These are phyloP conservation scores for Babesia microti DNA, from an alignment of 169 alveolate species.

Conservation along the genomic window DNA sequence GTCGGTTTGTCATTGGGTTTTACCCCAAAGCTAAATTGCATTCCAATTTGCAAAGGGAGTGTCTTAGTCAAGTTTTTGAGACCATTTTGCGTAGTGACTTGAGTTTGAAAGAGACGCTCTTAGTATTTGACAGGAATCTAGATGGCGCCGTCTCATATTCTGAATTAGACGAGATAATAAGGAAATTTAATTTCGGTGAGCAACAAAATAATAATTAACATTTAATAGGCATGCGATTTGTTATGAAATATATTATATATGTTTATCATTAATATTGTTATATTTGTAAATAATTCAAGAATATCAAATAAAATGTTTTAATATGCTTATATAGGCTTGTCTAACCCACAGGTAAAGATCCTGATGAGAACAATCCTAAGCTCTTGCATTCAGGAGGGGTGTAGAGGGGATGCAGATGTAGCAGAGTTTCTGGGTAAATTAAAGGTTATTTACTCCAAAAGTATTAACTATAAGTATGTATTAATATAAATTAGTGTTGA, in stretches of 20 bases:
- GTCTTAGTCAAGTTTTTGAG: constrained; percentile 52
- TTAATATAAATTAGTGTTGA: constrained; percentile 4
- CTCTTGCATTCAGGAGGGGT: constrained; percentile 45
- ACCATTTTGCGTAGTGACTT: constrained; percentile 66
- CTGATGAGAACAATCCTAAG: constrained; percentile 61
- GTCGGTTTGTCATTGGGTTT: constrained; percentile 35
- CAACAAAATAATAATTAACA: too few species aligned
- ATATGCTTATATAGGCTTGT: constrained; percentile 32
- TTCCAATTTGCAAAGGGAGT: constrained; percentile 34
- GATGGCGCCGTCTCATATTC: constrained; percentile 69
- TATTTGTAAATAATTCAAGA: too few species aligned
- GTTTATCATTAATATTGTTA: too few species aligned
- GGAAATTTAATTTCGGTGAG: constrained; percentile 53
- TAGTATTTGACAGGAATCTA: constrained; percentile 67
- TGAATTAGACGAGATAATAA: constrained; percentile 64
- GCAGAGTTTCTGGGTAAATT: constrained; percentile 72
- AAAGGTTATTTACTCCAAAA: constrained; percentile 61
- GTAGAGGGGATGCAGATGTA: constrained; percentile 59
- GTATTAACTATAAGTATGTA: constrained; percentile 47
- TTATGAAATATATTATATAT: too few species aligned
- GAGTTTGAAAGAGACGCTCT: constrained; percentile 60
- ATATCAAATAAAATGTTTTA: too few species aligned
- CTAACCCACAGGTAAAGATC: constrained; percentile 69
- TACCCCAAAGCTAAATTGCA: constrained; percentile 28
- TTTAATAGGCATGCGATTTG: too few species aligned